A percentile compares a stretch with the other conserved stretches of the same genome.
Conservation (phyloP, 768 basidiomycete species). For the Boletus pseudo-olivaceus region DNA sequence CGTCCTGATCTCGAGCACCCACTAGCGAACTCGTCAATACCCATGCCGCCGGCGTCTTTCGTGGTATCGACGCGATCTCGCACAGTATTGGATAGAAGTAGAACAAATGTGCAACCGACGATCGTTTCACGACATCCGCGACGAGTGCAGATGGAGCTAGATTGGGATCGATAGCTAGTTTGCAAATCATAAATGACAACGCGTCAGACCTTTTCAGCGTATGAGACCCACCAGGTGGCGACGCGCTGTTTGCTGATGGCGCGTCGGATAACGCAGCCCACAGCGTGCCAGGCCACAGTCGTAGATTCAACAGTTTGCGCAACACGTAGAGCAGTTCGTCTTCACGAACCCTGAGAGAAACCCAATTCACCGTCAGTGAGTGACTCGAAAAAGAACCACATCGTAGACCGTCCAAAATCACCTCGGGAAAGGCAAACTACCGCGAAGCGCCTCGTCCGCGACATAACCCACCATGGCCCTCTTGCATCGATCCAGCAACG, state of each 20-base stretch:
- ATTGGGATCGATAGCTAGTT: conserved; percentile 39
- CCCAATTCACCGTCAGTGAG: background rate
- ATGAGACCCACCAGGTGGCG: conserved; percentile 51
- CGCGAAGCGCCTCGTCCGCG: conserved; percentile 83
- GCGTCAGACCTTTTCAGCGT: background rate
- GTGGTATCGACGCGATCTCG: conserved; percentile 72
- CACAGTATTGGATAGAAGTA: conserved; percentile 79
- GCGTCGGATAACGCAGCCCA: conserved; percentile 73
- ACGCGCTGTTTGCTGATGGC: conserved; percentile 50
- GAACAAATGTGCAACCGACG: conserved; percentile 80
- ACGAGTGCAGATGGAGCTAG: conserved; percentile 54
- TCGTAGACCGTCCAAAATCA: conserved; percentile 25
- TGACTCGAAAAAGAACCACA: background rate
- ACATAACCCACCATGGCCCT: conserved; percentile 67
- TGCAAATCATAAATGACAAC: background rate
- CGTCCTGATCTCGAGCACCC: conserved; percentile 13
- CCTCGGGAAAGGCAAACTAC: conserved; percentile 86
- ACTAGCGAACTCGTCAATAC: conserved; percentile 28
- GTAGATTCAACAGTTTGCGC: conserved; percentile 66
- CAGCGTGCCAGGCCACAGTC: conserved; percentile 71
- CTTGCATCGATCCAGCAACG: conserved; percentile 74
- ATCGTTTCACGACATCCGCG: conserved; percentile 69
- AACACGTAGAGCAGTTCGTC: conserved; percentile 87
- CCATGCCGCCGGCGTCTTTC: conserved; percentile 68
- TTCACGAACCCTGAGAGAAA: conserved; percentile 61